Evolutionary conservation across 208 protist genomes (phyloP).

Genomic region (Acanthamoeba castellanii): DNA sequence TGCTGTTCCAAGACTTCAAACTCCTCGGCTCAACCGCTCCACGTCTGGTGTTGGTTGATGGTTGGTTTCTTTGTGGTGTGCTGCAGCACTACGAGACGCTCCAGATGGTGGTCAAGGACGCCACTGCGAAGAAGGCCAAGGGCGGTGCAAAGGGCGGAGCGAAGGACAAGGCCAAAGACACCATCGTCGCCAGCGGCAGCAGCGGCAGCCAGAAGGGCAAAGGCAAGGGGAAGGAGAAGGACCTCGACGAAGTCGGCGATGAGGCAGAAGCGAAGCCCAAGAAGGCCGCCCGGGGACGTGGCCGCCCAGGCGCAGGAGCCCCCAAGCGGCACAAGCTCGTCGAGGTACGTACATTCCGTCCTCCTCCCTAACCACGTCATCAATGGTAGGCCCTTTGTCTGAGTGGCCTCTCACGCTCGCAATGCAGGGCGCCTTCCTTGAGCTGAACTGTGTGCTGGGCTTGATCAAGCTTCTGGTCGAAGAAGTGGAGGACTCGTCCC

Average conservation of each 20-base stretch:
- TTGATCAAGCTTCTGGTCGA: conserved; percentile 36
- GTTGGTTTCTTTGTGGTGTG: neutral
- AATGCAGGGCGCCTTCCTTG: neutral
- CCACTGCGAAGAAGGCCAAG: neutral
- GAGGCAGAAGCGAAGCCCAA: neutral
- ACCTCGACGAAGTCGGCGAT: neutral
- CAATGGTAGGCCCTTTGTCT: neutral
- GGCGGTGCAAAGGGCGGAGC: neutral
- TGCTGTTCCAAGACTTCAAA: neutral
- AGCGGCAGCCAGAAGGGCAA: neutral
- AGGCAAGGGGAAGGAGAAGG: conserved; percentile 40
- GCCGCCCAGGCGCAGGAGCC: neutral
- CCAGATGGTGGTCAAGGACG: neutral
- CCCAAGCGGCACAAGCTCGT: neutral
- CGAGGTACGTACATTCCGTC: neutral
- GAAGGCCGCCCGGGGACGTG: neutral
- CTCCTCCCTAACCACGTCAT: neutral
- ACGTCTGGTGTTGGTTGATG: too few species aligned
- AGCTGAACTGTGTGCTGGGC: neutral
- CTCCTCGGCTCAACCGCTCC: neutral
- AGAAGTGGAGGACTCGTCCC: neutral
- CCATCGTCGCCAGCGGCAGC: neutral
- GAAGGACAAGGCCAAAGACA: neutral
- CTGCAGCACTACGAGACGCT: conserved; percentile 16
- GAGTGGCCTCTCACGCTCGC: too few species aligned